Conservation (phyloP, 768 basidiomycete species). For the Termitomyces sp. region DNA sequence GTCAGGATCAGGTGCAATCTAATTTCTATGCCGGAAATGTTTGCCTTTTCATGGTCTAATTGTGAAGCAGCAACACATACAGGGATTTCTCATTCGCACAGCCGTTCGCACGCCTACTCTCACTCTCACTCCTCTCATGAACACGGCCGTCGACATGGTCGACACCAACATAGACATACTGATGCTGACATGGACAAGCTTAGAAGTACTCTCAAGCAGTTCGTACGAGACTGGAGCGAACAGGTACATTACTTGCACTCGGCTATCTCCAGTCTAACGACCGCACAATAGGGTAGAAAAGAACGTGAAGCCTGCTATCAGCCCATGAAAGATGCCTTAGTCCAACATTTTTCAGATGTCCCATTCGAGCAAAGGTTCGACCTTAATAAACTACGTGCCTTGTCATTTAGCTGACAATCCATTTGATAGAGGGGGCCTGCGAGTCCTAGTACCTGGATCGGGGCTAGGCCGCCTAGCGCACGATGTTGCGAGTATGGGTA, state of each 20-base stretch:
- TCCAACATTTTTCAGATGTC: slow-evolving; percentile 55
- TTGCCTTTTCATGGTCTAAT: background rate
- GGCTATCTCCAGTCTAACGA: background rate
- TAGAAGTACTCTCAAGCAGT: slow-evolving; percentile 86
- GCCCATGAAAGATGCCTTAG: slow-evolving; percentile 75
- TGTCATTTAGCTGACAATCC: background rate
- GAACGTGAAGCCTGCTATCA: slow-evolving; percentile 79
- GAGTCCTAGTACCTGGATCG: slow-evolving; percentile 86
- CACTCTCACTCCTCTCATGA: slow-evolving; percentile 20
- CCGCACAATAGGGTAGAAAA: slow-evolving; percentile 47
- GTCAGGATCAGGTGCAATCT: slow-evolving; percentile 4
- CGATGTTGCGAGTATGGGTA: slow-evolving; percentile 81
- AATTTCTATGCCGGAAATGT: background rate
- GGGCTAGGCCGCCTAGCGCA: slow-evolving; percentile 86
- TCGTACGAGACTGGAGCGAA: slow-evolving; percentile 89
- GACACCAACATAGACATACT: slow-evolving; percentile 39
- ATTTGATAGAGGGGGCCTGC: slow-evolving; percentile 40
- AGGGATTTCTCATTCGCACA: slow-evolving; percentile 3
- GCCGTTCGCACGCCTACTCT: slow-evolving; percentile 15
- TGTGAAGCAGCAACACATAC: background rate
- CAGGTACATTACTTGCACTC: slow-evolving; percentile 42
- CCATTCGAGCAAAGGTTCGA: slow-evolving; percentile 48
- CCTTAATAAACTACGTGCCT: slow-evolving; percentile 2
- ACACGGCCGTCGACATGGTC: slow-evolving; percentile 28
- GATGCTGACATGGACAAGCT: slow-evolving; percentile 89